phyloP scores from a whole-genome alignment of 495 filamentous ascomycete genomes.

The Oleoguttula mirabilis region DNA sequence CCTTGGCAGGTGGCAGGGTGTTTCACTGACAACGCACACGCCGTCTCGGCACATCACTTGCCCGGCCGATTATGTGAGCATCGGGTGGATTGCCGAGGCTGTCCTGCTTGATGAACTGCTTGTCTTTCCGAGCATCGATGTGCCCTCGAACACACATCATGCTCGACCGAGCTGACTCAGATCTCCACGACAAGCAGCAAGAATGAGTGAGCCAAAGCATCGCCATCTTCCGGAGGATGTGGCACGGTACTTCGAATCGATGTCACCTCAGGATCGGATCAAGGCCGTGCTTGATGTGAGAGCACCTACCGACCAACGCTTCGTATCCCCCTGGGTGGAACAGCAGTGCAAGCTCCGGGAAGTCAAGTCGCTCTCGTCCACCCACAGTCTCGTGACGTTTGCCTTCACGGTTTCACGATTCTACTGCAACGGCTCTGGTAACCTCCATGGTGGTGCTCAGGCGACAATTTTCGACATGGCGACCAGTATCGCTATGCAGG shows the following conservation, averaged over 20 bases:
- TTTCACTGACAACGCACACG: no score
- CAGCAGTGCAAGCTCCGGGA: slow-evolving; percentile 10
- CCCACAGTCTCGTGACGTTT: slow-evolving; percentile 17
- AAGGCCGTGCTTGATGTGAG: slow-evolving; percentile 5
- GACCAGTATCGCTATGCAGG: slow-evolving; percentile 23
- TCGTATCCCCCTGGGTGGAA: slow-evolving; percentile 10
- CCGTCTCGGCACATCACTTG: no score
- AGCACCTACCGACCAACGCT: slow-evolving; percentile 9
- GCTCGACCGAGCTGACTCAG: no score
- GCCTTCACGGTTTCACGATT: slow-evolving; percentile 19
- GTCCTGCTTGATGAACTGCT: no score
- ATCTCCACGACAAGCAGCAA: no score
- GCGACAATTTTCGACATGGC: slow-evolving; percentile 30
- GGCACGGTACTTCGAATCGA: slow-evolving; percentile 1
- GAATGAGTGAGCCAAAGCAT: no score
- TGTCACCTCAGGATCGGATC: slow-evolving; percentile 13
- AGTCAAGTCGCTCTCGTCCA: slow-evolving; percentile 9
- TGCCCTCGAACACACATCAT: no score
- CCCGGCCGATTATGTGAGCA: no score
- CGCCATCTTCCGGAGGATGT: neutral
- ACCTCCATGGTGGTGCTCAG: slow-evolving; percentile 26
- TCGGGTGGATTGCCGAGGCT: no score
- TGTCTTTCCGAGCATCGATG: no score
- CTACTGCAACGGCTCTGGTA: slow-evolving; percentile 26
- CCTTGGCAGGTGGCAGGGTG: no score